Percentiles rank a stretch among this genome's conserved stretches.
Evolutionary conservation across 352 stramenopile genomes (phyloP).

Genomic region (Blastocystis sp.): DNA sequence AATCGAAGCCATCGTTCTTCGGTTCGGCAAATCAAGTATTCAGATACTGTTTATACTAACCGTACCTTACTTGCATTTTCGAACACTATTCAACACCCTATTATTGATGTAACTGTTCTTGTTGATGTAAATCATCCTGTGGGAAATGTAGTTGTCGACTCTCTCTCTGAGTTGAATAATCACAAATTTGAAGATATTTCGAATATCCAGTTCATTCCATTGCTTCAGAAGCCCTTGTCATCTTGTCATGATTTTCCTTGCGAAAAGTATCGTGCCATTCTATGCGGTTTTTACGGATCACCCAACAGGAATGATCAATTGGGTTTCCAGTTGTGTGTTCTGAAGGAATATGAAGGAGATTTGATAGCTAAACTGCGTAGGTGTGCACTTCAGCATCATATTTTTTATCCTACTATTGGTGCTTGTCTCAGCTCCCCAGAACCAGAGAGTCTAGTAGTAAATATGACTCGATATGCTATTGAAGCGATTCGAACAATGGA

Average conservation of each 20-base stretch:
- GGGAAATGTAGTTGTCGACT: neutral
- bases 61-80: neutral
- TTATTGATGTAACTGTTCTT: neutral
- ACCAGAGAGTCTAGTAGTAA: neutral
- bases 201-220: neutral
- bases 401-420: neutral
- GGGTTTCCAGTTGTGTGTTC: slow-evolving; percentile 17
- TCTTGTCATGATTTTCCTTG: neutral
- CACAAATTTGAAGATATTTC: neutral
- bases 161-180: neutral
- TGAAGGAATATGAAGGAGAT: neutral
- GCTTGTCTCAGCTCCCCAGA: neutral
- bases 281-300: neutral
- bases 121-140: neutral
- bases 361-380: neutral
- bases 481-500: neutral
- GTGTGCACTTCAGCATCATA: neutral
- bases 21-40: neutral
- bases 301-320: neutral
- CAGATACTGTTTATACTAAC: neutral
- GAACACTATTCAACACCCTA: neutral
- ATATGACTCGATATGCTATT: neutral
- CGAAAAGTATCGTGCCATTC: neutral
- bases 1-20: neutral
- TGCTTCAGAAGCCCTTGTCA: neutral